Percentiles rank a stretch among this genome's conserved stretches.
phyloP scores from a whole-genome alignment of 208 protist species.

The Acanthamoeba healyi region DNA sequence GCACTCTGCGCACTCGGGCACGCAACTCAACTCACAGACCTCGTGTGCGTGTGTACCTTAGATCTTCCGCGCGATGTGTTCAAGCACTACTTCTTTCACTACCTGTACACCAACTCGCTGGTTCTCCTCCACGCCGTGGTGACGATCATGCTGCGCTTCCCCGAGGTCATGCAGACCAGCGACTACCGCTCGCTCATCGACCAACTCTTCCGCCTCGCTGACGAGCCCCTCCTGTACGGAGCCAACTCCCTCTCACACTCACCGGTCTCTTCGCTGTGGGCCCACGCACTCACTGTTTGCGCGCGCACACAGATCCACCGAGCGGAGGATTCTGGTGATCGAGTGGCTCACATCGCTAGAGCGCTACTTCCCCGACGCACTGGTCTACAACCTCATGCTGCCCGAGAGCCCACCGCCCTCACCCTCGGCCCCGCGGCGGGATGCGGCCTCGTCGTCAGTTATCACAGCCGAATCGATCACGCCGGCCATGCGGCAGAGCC shows the following conservation, averaged over 20 bases:
- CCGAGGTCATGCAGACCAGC: constrained; percentile 23
- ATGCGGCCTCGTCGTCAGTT: not conserved
- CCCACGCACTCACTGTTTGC: no score
- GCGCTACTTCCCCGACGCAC: not conserved
- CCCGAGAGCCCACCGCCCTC: constrained; percentile 39
- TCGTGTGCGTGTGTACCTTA: not conserved
- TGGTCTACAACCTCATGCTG: constrained; percentile 20
- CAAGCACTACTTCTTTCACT: constrained; percentile 71
- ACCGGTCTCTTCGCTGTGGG: no score
- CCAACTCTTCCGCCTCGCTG: constrained; percentile 23
- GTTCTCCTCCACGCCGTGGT: constrained; percentile 32
- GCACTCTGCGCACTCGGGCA: no score
- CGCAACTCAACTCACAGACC: no score
- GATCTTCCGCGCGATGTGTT: constrained; percentile 61
- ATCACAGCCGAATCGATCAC: not conserved
- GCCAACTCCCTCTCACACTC: not conserved
- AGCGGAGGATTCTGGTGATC: constrained; percentile 18
- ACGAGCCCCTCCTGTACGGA: constrained; percentile 49
- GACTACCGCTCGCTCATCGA: constrained; percentile 30
- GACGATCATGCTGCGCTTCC: constrained; percentile 44
- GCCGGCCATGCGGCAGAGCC: not conserved
- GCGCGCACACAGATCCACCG: not conserved
- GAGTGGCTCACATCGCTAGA: constrained; percentile 41
- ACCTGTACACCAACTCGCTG: constrained; percentile 36
- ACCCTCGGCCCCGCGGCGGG: not conserved